phyloP scores from a whole-genome alignment of 1,284 basidiomycete species.

The Leccinum solheimii region DNA sequence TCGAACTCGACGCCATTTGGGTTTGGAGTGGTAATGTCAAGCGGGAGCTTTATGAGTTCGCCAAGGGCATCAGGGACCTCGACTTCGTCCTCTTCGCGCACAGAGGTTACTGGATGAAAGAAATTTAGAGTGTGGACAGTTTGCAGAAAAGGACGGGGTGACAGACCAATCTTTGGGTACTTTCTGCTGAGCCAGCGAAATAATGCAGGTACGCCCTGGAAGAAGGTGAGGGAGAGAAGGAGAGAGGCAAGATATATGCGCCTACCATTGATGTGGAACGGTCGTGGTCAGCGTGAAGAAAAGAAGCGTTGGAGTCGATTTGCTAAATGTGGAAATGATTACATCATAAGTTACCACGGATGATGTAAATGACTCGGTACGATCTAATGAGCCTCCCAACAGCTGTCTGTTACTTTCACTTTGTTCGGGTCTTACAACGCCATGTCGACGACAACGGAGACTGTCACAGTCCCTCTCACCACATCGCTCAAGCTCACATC shows the following conservation, averaged over 20 bases:
- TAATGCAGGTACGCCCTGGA: slow-evolving; percentile 89
- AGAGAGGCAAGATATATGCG: neutral
- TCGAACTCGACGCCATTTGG: slow-evolving; percentile 98
- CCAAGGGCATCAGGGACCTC: slow-evolving; percentile 71
- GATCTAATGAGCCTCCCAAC: too few relatives aligned
- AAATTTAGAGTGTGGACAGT: neutral
- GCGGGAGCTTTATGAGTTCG: slow-evolving; percentile 68
- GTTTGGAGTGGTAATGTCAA: slow-evolving; percentile 84
- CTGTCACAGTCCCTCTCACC: slow-evolving; percentile 14
- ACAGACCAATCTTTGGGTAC: slow-evolving; percentile 90
- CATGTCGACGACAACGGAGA: slow-evolving; percentile 34
- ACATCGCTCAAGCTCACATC: slow-evolving; percentile 26
- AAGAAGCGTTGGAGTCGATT: neutral
- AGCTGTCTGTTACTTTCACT: too few relatives aligned
- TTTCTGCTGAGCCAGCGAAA: slow-evolving; percentile 96
- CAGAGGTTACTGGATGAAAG: slow-evolving; percentile 59
- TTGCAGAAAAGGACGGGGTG: neutral
- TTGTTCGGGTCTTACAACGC: neutral
- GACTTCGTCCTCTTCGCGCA: slow-evolving; percentile 80
- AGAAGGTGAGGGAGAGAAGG: neutral
- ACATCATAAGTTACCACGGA: slow-evolving; percentile 31
- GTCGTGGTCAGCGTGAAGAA: neutral
- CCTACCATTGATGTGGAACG: slow-evolving; percentile 21
- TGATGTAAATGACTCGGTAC: neutral
- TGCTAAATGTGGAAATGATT: slow-evolving; percentile 20